Conservation (phyloP, 75 land plant genomes). For the Pinus taeda region DNA sequence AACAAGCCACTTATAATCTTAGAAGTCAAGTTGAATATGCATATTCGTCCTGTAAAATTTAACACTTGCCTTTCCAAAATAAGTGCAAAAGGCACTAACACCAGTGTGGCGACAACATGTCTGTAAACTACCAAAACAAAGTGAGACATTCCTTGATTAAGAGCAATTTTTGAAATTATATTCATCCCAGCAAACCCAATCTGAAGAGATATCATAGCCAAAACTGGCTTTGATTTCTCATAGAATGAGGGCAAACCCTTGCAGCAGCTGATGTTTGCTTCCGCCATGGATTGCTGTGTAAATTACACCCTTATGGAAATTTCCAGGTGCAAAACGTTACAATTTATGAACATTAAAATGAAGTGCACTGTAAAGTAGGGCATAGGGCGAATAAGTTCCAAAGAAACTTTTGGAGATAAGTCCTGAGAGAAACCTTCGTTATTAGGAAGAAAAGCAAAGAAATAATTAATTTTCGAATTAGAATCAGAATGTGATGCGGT, state of each 20-base stretch:
- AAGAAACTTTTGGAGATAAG: too few relatives aligned
- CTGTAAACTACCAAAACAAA: slow-evolving; percentile 42
- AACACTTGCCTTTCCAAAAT: slow-evolving; percentile 20
- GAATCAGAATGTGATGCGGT: too few relatives aligned
- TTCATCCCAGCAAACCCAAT: slow-evolving; percentile 39
- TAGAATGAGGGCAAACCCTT: not conserved
- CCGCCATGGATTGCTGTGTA: not conserved
- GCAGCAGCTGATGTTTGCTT: not conserved
- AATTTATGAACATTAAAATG: too few relatives aligned
- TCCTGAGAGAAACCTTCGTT: too few relatives aligned
- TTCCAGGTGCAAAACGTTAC: too few relatives aligned
- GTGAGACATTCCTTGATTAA: slow-evolving; percentile 38
- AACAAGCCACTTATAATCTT: not conserved
- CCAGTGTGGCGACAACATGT: slow-evolving; percentile 23
- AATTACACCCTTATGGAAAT: too few relatives aligned
- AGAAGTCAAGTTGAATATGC: not conserved
- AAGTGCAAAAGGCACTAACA: slow-evolving; percentile 22
- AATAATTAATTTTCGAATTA: too few relatives aligned
- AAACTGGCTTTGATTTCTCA: slow-evolving; percentile 18
- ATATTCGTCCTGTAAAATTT: not conserved
- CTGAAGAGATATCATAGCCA: slow-evolving; percentile 25
- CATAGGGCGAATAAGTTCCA: too few relatives aligned
- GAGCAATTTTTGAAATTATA: slow-evolving; percentile 38
- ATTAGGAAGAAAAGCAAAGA: too few relatives aligned
- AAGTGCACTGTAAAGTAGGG: too few relatives aligned